phyloP scores from a whole-genome alignment of 2,329 filamentous ascomycete species.

The Periconia macrospinosa region DNA sequence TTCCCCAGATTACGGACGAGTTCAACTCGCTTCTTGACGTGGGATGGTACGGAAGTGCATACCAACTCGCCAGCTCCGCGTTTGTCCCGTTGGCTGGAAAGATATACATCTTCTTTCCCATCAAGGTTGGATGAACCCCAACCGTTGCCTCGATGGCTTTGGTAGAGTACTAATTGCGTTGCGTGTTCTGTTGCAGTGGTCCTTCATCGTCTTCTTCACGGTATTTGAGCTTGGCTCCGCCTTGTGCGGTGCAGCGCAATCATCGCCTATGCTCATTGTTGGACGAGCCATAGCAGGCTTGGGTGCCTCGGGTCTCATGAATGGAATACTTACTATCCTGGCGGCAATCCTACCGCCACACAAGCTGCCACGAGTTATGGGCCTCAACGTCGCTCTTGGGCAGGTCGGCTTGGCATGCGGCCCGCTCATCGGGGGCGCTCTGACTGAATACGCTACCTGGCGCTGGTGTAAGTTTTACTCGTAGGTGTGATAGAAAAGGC shows the following conservation, averaged over 20 bases:
- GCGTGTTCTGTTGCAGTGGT: too few species aligned
- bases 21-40: slow-evolving; percentile 15
- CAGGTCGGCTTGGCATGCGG: slow-evolving; percentile 32
- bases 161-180: too few species aligned
- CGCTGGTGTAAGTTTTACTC: slow-evolving; percentile 38
- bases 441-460: slow-evolving; percentile 30
- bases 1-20: slow-evolving; percentile 14
- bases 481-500: too few species aligned
- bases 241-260: slow-evolving; percentile 51
- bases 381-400: slow-evolving; percentile 12
- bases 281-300: slow-evolving; percentile 43
- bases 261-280: slow-evolving; percentile 40
- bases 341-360: too few species aligned
- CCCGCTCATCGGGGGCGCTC: slow-evolving; percentile 40
- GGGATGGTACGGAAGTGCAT: slow-evolving; percentile 17
- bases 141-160: too few species aligned
- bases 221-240: slow-evolving; percentile 60
- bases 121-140: slow-evolving; percentile 25
- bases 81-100: slow-evolving; percentile 35
- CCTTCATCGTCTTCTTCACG: slow-evolving; percentile 37
- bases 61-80: slow-evolving; percentile 2
- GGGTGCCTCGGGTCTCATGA: slow-evolving; percentile 34
- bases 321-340: slow-evolving; percentile 40
- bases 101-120: slow-evolving; percentile 49
- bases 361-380: too few species aligned